A percentile compares a stretch with the other conserved stretches of the same genome.
These are phyloP conservation scores for Arabidopsis suecica DNA, from an alignment of 345 rosid species.

Conservation along the genomic window DNA sequence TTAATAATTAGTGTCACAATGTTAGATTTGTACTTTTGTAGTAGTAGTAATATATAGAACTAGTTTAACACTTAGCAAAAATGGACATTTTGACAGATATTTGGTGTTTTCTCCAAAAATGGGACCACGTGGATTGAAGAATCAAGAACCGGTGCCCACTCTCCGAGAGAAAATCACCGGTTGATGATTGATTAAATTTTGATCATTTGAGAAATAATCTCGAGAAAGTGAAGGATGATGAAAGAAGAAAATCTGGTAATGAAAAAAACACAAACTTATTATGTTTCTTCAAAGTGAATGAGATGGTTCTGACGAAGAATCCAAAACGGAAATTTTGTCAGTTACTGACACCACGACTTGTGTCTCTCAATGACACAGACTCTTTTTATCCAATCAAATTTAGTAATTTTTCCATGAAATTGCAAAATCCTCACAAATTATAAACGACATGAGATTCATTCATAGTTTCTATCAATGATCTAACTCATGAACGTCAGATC, in stretches of 20 bases:
- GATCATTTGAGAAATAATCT: slow-evolving; percentile 26
- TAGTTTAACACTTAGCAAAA: slow-evolving; percentile 38
- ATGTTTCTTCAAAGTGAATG: slow-evolving; percentile 17
- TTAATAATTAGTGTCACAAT: background rate
- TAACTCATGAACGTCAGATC: slow-evolving; percentile 27
- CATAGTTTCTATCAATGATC: background rate
- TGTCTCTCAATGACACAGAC: slow-evolving; percentile 49
- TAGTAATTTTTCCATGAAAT: slow-evolving; percentile 22
- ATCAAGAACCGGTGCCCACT: slow-evolving; percentile 59
- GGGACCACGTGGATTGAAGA: slow-evolving; percentile 64
- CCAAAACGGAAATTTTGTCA: slow-evolving; percentile 39
- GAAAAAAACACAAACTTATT: slow-evolving; percentile 4
- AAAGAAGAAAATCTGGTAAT: slow-evolving; percentile 1
- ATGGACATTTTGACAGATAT: slow-evolving; percentile 49
- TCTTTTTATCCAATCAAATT: slow-evolving; percentile 20
- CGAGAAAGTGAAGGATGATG: slow-evolving; percentile 24
- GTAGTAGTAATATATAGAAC: slow-evolving; percentile 15
- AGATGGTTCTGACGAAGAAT: slow-evolving; percentile 35
- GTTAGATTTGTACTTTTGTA: background rate
- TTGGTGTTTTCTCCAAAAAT: slow-evolving; percentile 51
- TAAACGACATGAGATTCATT: background rate
- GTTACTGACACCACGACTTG: slow-evolving; percentile 48
- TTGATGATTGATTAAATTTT: slow-evolving; percentile 27
- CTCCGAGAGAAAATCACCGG: slow-evolving; percentile 26
- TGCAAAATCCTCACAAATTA: too few relatives aligned